Evolutionary conservation across 139 green algal species (phyloP).

Genomic region (Chlorella sp.): DNA sequence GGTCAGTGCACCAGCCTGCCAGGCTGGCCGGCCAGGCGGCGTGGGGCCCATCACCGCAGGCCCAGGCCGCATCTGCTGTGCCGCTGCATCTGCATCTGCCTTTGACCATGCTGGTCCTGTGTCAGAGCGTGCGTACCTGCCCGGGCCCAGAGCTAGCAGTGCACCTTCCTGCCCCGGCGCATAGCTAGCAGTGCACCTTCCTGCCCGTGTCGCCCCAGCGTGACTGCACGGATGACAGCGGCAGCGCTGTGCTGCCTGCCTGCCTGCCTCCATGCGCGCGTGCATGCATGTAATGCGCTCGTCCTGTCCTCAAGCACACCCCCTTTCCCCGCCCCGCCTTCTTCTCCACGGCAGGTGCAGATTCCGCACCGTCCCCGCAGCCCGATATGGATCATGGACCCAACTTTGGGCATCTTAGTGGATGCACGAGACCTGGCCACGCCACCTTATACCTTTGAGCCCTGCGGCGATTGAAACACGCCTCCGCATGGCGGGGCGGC

Average conservation of each 20-base stretch:
- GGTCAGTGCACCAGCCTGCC: neutral
- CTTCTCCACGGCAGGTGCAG: neutral
- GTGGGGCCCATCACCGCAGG: neutral
- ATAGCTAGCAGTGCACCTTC: neutral
- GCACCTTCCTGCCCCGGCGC: neutral
- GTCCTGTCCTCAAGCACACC: neutral
- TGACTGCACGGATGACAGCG: no score
- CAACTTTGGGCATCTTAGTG: slow-evolving; percentile 11
- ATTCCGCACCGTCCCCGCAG: neutral
- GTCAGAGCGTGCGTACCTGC: neutral
- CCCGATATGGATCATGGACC: slow-evolving; percentile 3
- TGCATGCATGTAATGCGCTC: neutral
- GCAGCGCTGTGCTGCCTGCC: no score
- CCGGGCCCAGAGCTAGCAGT: neutral
- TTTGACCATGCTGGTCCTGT: neutral
- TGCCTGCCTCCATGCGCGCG: no score
- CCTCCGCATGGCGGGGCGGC: no score
- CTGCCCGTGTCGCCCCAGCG: neutral
- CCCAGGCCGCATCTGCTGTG: neutral
- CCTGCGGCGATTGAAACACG: neutral
- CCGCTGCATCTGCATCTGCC: neutral
- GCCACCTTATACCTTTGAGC: neutral
- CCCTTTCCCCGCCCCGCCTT: neutral
- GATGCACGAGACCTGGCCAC: neutral
- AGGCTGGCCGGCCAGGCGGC: neutral